Evolutionary conservation across 768 basidiomycete genomes (phyloP).

Genomic region (Megacollybia marginata): DNA sequence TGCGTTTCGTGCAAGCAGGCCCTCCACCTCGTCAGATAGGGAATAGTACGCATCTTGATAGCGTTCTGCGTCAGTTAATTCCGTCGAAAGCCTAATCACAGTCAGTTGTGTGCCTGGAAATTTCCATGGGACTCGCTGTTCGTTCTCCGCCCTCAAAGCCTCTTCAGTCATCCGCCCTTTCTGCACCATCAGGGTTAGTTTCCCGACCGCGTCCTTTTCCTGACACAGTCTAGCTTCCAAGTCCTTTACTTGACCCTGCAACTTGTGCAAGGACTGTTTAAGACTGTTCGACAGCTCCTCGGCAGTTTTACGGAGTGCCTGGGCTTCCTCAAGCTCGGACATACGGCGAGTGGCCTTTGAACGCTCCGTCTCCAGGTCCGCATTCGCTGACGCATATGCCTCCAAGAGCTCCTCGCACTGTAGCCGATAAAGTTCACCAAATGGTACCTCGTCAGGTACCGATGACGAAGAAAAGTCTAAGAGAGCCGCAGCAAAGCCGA

Average conservation of each 20-base stretch:
- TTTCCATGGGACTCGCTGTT: constrained; percentile 40
- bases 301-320: constrained; percentile 19
- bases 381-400: constrained; percentile 20
- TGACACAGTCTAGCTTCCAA: constrained; percentile 24
- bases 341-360: constrained; percentile 12
- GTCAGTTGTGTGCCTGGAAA: not conserved
- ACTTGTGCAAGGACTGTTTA: constrained; percentile 12
- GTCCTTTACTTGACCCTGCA: constrained; percentile 13
- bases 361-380: constrained; percentile 16
- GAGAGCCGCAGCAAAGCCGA: constrained; percentile 14
- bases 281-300: constrained; percentile 14
- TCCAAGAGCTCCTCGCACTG: constrained; percentile 26
- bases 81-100: constrained; percentile 30
- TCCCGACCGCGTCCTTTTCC: constrained; percentile 38
- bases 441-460: not conserved
- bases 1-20: constrained; percentile 61
- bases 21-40: constrained; percentile 55
- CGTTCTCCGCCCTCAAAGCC: constrained; percentile 58
- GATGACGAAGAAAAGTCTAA: not conserved
- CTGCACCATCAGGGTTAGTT: constrained; percentile 42
- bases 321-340: constrained; percentile 31
- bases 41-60: constrained; percentile 69
- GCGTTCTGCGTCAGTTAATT: constrained; percentile 51
- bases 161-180: constrained; percentile 61
- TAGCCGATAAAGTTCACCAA: constrained; percentile 28